phyloP scores from a whole-genome alignment of 176 grass and related monocot species.

The Musa acuminata region DNA sequence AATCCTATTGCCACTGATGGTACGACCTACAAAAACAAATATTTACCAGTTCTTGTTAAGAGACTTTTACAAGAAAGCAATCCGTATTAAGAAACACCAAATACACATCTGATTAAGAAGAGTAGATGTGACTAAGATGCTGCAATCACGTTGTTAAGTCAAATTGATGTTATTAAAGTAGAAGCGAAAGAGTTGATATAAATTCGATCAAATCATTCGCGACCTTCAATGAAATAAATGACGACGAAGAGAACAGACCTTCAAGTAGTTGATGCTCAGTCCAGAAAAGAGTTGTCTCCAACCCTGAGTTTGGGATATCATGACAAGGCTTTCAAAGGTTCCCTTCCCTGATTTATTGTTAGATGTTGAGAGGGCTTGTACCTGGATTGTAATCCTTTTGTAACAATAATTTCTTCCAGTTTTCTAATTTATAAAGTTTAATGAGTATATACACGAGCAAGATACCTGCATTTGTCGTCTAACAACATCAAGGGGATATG shows the following conservation, averaged over 20 bases:
- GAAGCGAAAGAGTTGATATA: too few species aligned
- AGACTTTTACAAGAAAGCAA: too few species aligned
- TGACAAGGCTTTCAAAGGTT: conserved; percentile 64
- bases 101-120: too few species aligned
- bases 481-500: conserved; percentile 91
- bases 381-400: conserved; percentile 34
- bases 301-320: conserved; percentile 62
- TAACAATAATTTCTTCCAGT: neutral
- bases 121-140: too few species aligned
- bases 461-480: conserved; percentile 95
- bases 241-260: conserved; percentile 27
- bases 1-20: conserved; percentile 96
- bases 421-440: neutral
- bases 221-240: neutral
- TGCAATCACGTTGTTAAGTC: too few species aligned
- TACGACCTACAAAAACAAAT: conserved; percentile 44
- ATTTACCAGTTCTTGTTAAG: neutral
- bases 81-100: too few species aligned
- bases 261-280: conserved; percentile 96
- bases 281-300: conserved; percentile 89
- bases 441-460: neutral
- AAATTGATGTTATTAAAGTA: too few species aligned
- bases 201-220: neutral
- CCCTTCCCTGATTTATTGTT: conserved; percentile 31
- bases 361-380: conserved; percentile 48